A percentile compares a stretch with the other conserved stretches of the same genome.
Evolutionary conservation across 192 early-diverging fungal genomes (phyloP).

Genomic region (Linnemannia hyalina): DNA sequence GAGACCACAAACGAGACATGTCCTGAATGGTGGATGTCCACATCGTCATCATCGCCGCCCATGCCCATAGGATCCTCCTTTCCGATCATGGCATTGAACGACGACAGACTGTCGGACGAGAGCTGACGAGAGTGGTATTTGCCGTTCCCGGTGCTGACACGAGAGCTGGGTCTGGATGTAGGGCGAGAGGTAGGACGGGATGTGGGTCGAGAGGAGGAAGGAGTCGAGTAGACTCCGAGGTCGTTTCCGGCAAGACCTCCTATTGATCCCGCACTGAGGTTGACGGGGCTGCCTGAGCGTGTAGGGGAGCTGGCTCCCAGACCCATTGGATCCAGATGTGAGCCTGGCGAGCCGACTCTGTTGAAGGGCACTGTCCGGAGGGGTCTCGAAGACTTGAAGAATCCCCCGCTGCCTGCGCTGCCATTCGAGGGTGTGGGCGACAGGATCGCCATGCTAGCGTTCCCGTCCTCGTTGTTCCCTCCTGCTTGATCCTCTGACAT

Average conservation of each 20-base stretch:
- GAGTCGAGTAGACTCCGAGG: constrained; percentile 35
- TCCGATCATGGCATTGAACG: constrained; percentile 48
- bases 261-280: constrained; percentile 38
- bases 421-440: constrained; percentile 25
- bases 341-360: constrained; percentile 31
- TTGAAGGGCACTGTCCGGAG: constrained; percentile 23
- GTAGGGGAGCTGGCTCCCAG: constrained; percentile 19
- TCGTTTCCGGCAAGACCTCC: constrained; percentile 14
- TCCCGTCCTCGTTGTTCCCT: neutral
- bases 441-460: neutral
- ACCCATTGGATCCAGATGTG: constrained; percentile 24
- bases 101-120: constrained; percentile 46
- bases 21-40: constrained; percentile 27
- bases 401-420: neutral
- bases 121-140: constrained; percentile 47
- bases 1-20: constrained; percentile 45
- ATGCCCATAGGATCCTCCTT: constrained; percentile 34
- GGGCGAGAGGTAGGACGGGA: constrained; percentile 44
- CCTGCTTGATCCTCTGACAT: constrained; percentile 17
- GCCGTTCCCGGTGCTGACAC: constrained; percentile 34
- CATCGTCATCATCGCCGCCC: constrained; percentile 8
- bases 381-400: constrained; percentile 4
- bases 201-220: constrained; percentile 39
- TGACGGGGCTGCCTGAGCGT: constrained; percentile 40
- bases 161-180: constrained; percentile 35